Percentiles rank a stretch among this genome's conserved stretches.
Conservation (phyloP, 2,329 filamentous ascomycete species). For the Xylariaceae sp. region DNA sequence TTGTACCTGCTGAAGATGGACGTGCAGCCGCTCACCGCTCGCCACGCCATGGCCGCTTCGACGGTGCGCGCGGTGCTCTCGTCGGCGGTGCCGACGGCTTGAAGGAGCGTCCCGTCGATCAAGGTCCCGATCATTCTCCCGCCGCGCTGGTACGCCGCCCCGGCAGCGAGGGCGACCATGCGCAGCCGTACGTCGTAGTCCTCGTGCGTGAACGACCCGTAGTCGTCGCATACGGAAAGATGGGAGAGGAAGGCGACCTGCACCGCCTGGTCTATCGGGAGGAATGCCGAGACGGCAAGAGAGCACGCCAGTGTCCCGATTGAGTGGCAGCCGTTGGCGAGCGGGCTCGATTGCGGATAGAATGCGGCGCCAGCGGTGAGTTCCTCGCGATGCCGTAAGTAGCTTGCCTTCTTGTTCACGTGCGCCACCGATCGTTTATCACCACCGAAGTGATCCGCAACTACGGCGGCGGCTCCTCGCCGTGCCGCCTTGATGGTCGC, state of each 20-base stretch:
- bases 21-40: conserved; percentile 9
- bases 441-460: conserved; percentile 6
- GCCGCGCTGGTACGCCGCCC: conserved; percentile 9
- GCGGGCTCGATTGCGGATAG: conserved; percentile 14
- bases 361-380: conserved; percentile 9
- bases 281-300: conserved; percentile 12
- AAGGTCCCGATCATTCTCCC: conserved; percentile 8
- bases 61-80: conserved; percentile 1
- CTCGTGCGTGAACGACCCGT: conserved; percentile 10
- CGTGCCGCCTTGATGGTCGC: conserved; percentile 9
- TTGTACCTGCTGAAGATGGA: conserved; percentile 15
- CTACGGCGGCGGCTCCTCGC: conserved; percentile 7
- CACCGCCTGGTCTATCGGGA: conserved; percentile 7
- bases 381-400: conserved; percentile 9
- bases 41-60: conserved; percentile 13
- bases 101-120: conserved; percentile 12
- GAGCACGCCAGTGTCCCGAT: conserved; percentile 9
- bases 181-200: conserved; percentile 13
- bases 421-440: conserved; percentile 12
- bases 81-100: conserved; percentile 8
- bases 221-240: conserved; percentile 14
- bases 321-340: conserved; percentile 12
- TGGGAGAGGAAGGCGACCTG: conserved; percentile 13
- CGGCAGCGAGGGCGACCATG: conserved; percentile 11
- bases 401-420: conserved; percentile 16